Percentiles rank a stretch among this genome's conserved stretches.
phyloP scores from a whole-genome alignment of 129 eudicot genomes.

The Silybum marianum region DNA sequence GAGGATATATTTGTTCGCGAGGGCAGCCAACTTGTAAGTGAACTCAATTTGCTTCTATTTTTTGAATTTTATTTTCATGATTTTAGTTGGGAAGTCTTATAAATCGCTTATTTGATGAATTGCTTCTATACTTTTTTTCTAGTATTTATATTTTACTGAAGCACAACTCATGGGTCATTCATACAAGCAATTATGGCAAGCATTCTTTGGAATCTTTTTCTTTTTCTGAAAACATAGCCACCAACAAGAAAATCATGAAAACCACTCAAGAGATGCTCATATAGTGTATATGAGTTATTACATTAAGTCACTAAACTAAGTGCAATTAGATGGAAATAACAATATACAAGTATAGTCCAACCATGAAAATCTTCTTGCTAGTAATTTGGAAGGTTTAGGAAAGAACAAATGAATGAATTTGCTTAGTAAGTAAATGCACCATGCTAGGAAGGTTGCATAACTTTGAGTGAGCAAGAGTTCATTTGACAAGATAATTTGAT shows the following conservation, averaged over 20 bases:
- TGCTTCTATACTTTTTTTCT: background rate
- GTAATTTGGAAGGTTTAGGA: background rate
- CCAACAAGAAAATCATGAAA: slow-evolving; percentile 6
- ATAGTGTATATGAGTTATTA: background rate
- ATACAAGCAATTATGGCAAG: background rate
- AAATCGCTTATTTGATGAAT: slow-evolving; percentile 20
- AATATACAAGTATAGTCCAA: background rate
- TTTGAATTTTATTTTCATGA: background rate
- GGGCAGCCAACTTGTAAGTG: slow-evolving; percentile 81
- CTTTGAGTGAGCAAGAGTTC: background rate
- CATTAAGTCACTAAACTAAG: background rate
- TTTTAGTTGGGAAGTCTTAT: slow-evolving; percentile 9
- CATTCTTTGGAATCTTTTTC: background rate
- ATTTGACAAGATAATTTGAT: background rate
- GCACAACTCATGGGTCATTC: background rate
- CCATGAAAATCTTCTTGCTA: background rate
- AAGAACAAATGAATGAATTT: background rate
- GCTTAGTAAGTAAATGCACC: background rate
- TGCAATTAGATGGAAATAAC: background rate
- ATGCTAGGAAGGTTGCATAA: background rate
- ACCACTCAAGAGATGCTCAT: slow-evolving; percentile 2
- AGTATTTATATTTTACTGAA: background rate
- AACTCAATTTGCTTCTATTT: slow-evolving; percentile 4
- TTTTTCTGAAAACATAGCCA: background rate
- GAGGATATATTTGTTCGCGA: slow-evolving; percentile 59